These are phyloP conservation scores for Aspergillus pseudonomiae DNA, from an alignment of 2,329 filamentous ascomycete genomes.

Conservation along the genomic window DNA sequence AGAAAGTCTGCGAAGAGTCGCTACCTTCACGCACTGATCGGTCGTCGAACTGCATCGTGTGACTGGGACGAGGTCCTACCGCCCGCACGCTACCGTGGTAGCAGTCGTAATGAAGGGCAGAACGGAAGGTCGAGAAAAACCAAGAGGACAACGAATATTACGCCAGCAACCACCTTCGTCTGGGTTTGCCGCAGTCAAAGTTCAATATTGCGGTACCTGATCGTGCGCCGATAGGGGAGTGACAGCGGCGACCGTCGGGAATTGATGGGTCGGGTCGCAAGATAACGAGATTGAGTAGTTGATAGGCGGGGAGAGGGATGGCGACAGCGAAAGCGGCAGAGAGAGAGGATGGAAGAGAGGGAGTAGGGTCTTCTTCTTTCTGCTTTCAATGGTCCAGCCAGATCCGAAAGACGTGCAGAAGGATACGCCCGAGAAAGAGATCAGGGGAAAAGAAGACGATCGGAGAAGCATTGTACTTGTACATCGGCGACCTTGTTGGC, in stretches of 20 bases:
- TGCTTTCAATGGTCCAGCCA: constrained; percentile 11
- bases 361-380: neutral
- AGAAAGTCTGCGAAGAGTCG: neutral
- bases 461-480: neutral
- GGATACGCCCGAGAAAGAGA: constrained; percentile 6
- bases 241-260: neutral
- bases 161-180: neutral
- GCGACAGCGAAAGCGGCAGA: neutral
- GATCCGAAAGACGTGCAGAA: neutral
- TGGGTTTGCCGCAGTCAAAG: neutral
- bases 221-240: neutral
- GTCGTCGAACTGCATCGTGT: neutral
- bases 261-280: neutral
- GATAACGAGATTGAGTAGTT: neutral
- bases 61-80: neutral
- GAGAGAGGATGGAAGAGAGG: too few relatives aligned
- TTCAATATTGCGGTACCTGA: neutral
- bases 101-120: neutral
- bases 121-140: neutral
- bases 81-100: neutral
- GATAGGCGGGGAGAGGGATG: neutral
- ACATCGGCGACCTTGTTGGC: neutral
- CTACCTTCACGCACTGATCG: constrained; percentile 5
- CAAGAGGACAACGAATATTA: neutral
- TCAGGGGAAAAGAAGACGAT: neutral